These are phyloP conservation scores for Penicillium sp. DNA, from an alignment of 2,329 filamentous ascomycete species.

Conservation along the genomic window DNA sequence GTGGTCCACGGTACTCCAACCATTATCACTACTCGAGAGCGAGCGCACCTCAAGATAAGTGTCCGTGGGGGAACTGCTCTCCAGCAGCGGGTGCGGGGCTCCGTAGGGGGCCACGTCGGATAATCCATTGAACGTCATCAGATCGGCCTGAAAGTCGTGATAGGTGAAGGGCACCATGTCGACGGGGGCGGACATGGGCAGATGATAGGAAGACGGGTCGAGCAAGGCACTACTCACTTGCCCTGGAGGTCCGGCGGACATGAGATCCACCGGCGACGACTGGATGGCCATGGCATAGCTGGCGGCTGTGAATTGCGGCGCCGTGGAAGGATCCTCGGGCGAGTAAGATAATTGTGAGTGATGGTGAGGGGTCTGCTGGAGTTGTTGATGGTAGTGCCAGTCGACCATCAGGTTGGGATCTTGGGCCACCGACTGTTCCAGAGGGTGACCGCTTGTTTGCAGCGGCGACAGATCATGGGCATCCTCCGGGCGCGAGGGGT, in stretches of 20 bases:
- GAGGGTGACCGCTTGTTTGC: constrained; percentile 40
- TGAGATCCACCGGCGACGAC: constrained; percentile 47
- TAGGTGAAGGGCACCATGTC: constrained; percentile 65
- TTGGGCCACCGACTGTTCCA: constrained; percentile 39
- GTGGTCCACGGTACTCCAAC: constrained; percentile 77
- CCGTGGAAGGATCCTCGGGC: constrained; percentile 51
- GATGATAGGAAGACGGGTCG: constrained; percentile 53
- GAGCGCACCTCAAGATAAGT: constrained; percentile 83
- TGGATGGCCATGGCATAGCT: constrained; percentile 49
- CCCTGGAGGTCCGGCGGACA: constrained; percentile 52
- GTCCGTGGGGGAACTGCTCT: constrained; percentile 64
- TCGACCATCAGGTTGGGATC: constrained; percentile 42
- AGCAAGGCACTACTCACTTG: constrained; percentile 57
- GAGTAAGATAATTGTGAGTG: constrained; percentile 37
- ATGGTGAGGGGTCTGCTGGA: constrained; percentile 29
- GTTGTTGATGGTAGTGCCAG: constrained; percentile 40
- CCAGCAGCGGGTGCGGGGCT: constrained; percentile 38
- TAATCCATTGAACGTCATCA: constrained; percentile 53
- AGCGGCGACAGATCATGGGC: constrained; percentile 40
- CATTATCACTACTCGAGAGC: constrained; percentile 76
- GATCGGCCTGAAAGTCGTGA: constrained; percentile 70
- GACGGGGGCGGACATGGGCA: constrained; percentile 49
- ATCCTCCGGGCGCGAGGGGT: constrained; percentile 32
- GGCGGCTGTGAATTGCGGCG: constrained; percentile 49
- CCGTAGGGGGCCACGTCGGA: constrained; percentile 37